Evolutionary conservation across 2,329 filamentous ascomycete species (phyloP), one percentile per base, ranked within the genome.

Genomic region (Aspergillus fischeri): DNA sequence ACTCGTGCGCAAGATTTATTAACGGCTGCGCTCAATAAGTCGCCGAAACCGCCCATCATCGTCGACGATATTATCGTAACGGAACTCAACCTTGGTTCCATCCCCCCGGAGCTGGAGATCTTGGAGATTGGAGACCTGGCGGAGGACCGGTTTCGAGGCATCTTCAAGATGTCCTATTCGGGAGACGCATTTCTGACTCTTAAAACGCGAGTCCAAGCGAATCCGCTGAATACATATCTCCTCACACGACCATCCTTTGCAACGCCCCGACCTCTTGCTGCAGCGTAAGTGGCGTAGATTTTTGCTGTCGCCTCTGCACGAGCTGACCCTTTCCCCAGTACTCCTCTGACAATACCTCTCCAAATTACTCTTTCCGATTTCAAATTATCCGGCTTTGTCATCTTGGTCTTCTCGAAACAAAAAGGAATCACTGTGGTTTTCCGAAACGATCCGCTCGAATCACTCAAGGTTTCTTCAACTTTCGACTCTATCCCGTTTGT

Each of bases 401-500:
- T 99, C 57, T 77, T 99, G 51, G 94, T 99, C 60, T 99, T 99
- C 73, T 97, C 93, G 3, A 93, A 92, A 72, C 92, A 96, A 77
- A 99, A 99, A 73, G 94, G 94, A 21, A 83, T 99, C 56, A 99
- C 94, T 1, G 82, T 99, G 50, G 94, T 99, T 48, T 99, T 99
- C 74, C 88, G 94, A 67, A 97, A 99, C 83, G 94, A 99, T 72
- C 94, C 94, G 4, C 86, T 99, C 60, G 94, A 99, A 73, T 97
- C 93, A 4, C 86, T 99, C 69, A 97, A 97, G 79, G 94, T 99
- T 64, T 97, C 93, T 0, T 97, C 93, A 65, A 99, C 94, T 48
- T 99, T 99, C 75, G 94, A 99, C 78, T 96, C 93, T 11, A 99
- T 99, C 68, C 93, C 94, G 48, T 99, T 99, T 70, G 94, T 99